Evolutionary conservation across 1,139 yeast species (phyloP).

Genomic region (Yamadazyma atmosphaerica): DNA sequence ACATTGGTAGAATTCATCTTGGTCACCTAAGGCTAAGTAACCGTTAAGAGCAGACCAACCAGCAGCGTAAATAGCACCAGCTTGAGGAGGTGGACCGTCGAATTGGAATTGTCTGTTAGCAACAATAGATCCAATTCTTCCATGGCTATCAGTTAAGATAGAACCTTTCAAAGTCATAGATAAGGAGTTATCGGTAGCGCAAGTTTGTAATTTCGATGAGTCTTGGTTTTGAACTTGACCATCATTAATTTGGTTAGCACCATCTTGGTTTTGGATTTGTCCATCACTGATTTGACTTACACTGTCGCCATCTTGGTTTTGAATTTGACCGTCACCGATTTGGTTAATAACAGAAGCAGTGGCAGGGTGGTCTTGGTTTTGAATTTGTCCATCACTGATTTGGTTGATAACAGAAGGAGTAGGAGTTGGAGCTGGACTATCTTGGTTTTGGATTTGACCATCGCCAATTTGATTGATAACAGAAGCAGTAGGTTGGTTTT

Average conservation of each 20-base stretch:
- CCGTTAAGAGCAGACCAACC: conserved; percentile 81
- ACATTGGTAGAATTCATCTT: conserved; percentile 73
- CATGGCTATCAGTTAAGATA: conserved; percentile 58
- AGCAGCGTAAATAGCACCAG: conserved; percentile 82
- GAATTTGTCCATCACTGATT: conserved; percentile 40
- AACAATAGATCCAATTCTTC: conserved; percentile 80
- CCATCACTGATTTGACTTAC: conserved; percentile 41
- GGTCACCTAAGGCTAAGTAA: conserved; percentile 67
- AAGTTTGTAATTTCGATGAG: conserved; percentile 42
- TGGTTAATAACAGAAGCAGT: conserved; percentile 37
- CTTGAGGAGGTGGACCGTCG: conserved; percentile 91
- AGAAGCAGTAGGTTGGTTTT: conserved; percentile 28
- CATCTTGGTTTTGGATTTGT: conserved; percentile 38
- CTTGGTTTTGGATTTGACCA: conserved; percentile 44
- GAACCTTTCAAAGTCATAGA: conserved; percentile 54
- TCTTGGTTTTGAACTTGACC: conserved; percentile 57
- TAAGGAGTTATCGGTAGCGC: conserved; percentile 53
- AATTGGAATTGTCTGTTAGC: conserved; percentile 88
- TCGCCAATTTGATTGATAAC: conserved; percentile 45
- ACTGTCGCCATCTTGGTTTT: conserved; percentile 30
- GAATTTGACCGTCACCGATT: conserved; percentile 49
- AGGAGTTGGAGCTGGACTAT: conserved; percentile 24
- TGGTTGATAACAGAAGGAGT: conserved; percentile 30
- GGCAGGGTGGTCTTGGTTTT: conserved; percentile 28
- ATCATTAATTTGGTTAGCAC: conserved; percentile 53